These are phyloP conservation scores for Fraxinus baroniana DNA, from an alignment of 305 asterid genomes.

Conservation along the genomic window DNA sequence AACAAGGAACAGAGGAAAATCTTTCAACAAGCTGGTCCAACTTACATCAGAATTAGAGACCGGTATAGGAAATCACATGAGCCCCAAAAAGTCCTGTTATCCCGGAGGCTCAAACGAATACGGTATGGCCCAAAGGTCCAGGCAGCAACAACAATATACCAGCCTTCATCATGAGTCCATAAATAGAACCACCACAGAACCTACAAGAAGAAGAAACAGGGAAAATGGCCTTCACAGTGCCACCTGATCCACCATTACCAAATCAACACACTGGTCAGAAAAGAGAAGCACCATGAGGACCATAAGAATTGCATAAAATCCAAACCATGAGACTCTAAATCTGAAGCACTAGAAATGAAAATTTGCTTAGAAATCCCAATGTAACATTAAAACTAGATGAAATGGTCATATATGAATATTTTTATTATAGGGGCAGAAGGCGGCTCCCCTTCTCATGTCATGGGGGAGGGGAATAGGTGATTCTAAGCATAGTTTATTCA, in stretches of 20 bases:
- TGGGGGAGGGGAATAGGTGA: neutral
- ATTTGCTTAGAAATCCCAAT: neutral
- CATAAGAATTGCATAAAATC: neutral
- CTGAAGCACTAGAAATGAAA: neutral
- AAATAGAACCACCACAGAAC: neutral
- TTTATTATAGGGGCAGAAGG: neutral
- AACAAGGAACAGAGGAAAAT: neutral
- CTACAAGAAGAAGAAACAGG: neutral
- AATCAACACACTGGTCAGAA: neutral
- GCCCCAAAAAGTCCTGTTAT: neutral
- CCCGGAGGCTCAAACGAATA: neutral
- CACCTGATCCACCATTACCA: neutral
- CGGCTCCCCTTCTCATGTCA: neutral
- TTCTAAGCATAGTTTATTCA: neutral
- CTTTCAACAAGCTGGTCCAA: neutral
- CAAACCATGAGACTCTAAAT: neutral
- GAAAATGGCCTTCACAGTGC: neutral
- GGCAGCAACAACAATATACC: neutral
- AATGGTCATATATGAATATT: neutral
- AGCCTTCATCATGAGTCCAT: neutral
- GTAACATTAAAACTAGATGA: neutral
- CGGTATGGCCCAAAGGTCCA: neutral
- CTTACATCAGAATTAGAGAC: neutral
- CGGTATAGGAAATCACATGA: neutral
- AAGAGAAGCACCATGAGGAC: neutral